Conservation (phyloP, 257 asterid genomes). For the Sherardia arvensis region DNA sequence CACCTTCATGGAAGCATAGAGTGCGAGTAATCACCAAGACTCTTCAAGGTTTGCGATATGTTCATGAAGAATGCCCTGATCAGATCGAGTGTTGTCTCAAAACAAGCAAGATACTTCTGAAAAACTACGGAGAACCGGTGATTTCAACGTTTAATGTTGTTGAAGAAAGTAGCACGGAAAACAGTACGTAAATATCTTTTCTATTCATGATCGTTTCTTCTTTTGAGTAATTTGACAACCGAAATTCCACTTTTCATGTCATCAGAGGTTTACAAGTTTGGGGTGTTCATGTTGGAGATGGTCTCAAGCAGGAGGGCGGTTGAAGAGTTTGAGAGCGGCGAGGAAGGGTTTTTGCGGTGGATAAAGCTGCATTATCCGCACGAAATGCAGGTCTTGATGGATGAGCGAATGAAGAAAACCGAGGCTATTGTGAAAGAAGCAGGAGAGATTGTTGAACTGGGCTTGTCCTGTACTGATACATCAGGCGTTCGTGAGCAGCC, state of each 20-base stretch:
- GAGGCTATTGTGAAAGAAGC: conserved; percentile 20
- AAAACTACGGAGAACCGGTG: conserved; percentile 35
- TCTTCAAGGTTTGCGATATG: conserved; percentile 27
- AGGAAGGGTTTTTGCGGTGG: conserved; percentile 34
- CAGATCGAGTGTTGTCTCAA: conserved; percentile 20
- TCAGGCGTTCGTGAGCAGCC: conserved; percentile 24
- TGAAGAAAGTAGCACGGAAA: conserved; percentile 20
- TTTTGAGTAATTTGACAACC: too few relatives aligned
- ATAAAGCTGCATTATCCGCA: conserved; percentile 27
- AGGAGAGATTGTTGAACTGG: conserved; percentile 23
- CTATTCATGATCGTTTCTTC: not conserved
- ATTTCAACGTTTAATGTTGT: conserved; percentile 33
- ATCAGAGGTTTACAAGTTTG: conserved; percentile 32
- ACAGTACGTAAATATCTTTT: conserved; percentile 23
- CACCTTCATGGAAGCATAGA: conserved; percentile 45
- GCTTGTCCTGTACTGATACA: conserved; percentile 38
- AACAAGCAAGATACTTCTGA: conserved; percentile 23
- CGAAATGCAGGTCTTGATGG: conserved; percentile 26
- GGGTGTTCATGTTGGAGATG: conserved; percentile 29
- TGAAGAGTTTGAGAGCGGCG: conserved; percentile 25
- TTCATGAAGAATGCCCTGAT: conserved; percentile 19
- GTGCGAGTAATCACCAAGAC: conserved; percentile 23
- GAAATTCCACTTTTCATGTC: too few relatives aligned
- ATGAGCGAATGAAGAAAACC: conserved; percentile 35
- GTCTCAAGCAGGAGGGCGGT: conserved; percentile 21